Conservation (phyloP, 2,329 filamentous ascomycete species). For the Fusarium nematophilum region DNA sequence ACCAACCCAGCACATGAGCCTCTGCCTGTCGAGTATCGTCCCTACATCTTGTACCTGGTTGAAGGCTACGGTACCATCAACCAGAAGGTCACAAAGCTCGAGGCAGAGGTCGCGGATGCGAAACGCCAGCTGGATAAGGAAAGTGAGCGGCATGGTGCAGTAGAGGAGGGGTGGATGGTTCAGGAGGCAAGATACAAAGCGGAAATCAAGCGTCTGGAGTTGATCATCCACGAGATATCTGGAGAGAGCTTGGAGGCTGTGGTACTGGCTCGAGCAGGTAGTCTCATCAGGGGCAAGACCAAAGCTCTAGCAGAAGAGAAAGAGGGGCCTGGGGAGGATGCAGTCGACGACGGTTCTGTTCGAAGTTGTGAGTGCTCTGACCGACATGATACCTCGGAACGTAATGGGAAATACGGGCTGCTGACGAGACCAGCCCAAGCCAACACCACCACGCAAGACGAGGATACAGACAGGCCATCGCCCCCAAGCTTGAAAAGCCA, state of each 20-base stretch:
- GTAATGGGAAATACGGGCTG: neutral
- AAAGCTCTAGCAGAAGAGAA: neutral
- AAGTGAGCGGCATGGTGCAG: constrained; percentile 46
- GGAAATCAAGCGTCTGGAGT: constrained; percentile 48
- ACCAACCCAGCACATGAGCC: constrained; percentile 47
- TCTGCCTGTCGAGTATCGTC: constrained; percentile 55
- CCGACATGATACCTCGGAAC: neutral
- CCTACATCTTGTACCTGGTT: constrained; percentile 53
- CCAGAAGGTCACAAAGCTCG: constrained; percentile 48
- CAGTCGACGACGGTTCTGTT: neutral
- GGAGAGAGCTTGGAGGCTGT: constrained; percentile 58
- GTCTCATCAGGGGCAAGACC: constrained; percentile 44
- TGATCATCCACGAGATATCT: constrained; percentile 51
- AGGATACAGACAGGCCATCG: neutral
- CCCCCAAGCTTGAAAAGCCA: constrained; percentile 6
- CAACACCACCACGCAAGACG: neutral
- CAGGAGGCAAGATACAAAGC: constrained; percentile 42
- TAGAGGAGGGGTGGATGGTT: constrained; percentile 37
- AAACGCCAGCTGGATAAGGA: constrained; percentile 47
- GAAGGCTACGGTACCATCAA: constrained; percentile 50
- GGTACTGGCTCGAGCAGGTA: constrained; percentile 55
- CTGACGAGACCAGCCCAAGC: constrained; percentile 12
- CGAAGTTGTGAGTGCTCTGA: constrained; percentile 8
- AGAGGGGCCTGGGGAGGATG: neutral
- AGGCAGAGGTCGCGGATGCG: constrained; percentile 52